Conservation (phyloP, 169 alveolate genomes). For the Eimeria sp. region DNA sequence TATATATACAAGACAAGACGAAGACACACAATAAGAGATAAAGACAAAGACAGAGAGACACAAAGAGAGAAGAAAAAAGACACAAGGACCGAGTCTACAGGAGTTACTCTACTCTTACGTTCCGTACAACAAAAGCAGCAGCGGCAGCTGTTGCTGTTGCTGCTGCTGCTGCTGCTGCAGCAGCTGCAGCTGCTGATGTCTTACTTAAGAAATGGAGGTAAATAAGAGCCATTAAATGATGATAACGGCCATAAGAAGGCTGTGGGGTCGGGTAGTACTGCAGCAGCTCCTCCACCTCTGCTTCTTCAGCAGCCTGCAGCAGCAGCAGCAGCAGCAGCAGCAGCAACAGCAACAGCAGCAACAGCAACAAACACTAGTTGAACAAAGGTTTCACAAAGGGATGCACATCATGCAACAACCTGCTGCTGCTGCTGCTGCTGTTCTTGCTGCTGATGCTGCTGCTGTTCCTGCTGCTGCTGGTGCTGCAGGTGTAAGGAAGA, state of each 20-base stretch:
- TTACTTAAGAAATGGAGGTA: slow-evolving; percentile 71
- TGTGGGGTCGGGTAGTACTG: slow-evolving; percentile 32
- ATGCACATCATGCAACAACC: too few relatives aligned
- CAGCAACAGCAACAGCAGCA: slow-evolving; percentile 21
- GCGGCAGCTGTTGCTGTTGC: neutral
- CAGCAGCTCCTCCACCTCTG: slow-evolving; percentile 69
- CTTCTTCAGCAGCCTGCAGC: slow-evolving; percentile 74
- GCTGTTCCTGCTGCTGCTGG: neutral
- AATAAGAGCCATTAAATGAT: slow-evolving; percentile 53
- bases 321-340: slow-evolving; percentile 4
- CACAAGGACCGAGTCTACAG: too few relatives aligned
- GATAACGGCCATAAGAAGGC: slow-evolving; percentile 33
- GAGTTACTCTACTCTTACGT: too few relatives aligned
- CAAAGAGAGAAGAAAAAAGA: too few relatives aligned
- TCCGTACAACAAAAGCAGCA: neutral
- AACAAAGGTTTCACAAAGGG: neutral
- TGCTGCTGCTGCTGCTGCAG: neutral
- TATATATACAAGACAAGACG: too few relatives aligned
- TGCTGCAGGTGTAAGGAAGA: neutral
- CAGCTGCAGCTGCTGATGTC: slow-evolving; percentile 14
- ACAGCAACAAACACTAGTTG: neutral
- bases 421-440: neutral
- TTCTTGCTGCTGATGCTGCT: neutral
- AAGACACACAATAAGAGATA: too few relatives aligned
- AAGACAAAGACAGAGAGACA: too few relatives aligned